These are phyloP conservation scores for Malassezia caprae DNA, from an alignment of 1,284 basidiomycete species.

Conservation along the genomic window DNA sequence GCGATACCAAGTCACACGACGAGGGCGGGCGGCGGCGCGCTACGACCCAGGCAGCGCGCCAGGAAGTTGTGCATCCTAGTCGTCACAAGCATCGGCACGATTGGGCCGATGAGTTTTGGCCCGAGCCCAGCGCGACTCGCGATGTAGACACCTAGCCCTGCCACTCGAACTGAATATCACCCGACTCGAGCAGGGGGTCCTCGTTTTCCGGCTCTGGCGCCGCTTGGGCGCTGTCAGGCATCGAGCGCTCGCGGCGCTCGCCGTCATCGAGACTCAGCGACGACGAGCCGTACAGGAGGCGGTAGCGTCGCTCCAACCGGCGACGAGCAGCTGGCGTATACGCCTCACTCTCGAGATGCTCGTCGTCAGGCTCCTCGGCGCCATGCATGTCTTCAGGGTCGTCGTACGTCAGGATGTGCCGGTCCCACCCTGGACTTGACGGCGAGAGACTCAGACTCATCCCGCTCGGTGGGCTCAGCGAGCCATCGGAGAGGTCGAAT, in stretches of 20 bases:
- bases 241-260: not conserved
- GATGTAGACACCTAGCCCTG: constrained; percentile 16
- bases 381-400: constrained; percentile 2
- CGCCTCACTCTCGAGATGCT: constrained; percentile 18
- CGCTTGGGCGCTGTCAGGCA: not conserved
- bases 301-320: constrained; percentile 18
- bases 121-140: constrained; percentile 12
- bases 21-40: constrained; percentile 21
- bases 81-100: constrained; percentile 13
- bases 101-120: constrained; percentile 14
- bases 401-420: not conserved
- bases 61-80: constrained; percentile 37
- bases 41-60: constrained; percentile 40
- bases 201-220: constrained; percentile 17
- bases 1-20: constrained; percentile 27
- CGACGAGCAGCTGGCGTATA: constrained; percentile 15
- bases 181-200: constrained; percentile 36
- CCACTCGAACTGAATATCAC: constrained; percentile 46
- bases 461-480: not conserved
- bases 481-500: constrained; percentile 1
- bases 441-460: not conserved
- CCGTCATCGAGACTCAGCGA: not conserved
- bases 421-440: not conserved
- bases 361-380: constrained; percentile 19
- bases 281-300: not conserved